Evolutionary conservation across 2,329 filamentous ascomycete species (phyloP).

Genomic region (Camillea tinctor): DNA sequence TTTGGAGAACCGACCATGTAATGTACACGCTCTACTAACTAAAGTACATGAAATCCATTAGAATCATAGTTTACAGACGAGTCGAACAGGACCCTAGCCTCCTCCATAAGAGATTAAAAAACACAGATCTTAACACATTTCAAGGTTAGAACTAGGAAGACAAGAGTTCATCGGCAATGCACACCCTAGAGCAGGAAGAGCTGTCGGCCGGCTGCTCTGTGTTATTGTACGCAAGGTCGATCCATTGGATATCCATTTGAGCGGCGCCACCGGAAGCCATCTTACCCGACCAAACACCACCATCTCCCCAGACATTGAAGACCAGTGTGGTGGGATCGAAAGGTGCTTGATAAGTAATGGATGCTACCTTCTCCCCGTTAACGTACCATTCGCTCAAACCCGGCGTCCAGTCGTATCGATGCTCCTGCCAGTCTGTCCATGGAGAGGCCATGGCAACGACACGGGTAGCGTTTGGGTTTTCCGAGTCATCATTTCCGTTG

Average conservation of each 20-base stretch:
- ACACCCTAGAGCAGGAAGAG: slow-evolving; percentile 28
- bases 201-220: slow-evolving; percentile 25
- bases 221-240: slow-evolving; percentile 58
- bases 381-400: slow-evolving; percentile 55
- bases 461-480: slow-evolving; percentile 43
- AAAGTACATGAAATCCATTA: background rate
- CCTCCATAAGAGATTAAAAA: background rate
- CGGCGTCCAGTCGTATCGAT: slow-evolving; percentile 61
- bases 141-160: background rate
- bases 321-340: slow-evolving; percentile 49
- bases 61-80: background rate
- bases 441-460: slow-evolving; percentile 42
- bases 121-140: background rate
- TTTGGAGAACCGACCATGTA: background rate
- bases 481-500: slow-evolving; percentile 38
- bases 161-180: slow-evolving; percentile 34
- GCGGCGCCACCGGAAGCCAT: slow-evolving; percentile 52
- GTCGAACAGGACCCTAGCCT: background rate
- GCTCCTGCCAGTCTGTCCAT: slow-evolving; percentile 54
- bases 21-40: background rate
- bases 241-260: slow-evolving; percentile 60
- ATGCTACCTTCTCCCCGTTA: slow-evolving; percentile 48
- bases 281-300: slow-evolving; percentile 57
- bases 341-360: slow-evolving; percentile 55
- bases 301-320: slow-evolving; percentile 62